These are phyloP conservation scores for Wallacemonas sp. DNA, from an alignment of 208 protist genomes.

Conservation along the genomic window DNA sequence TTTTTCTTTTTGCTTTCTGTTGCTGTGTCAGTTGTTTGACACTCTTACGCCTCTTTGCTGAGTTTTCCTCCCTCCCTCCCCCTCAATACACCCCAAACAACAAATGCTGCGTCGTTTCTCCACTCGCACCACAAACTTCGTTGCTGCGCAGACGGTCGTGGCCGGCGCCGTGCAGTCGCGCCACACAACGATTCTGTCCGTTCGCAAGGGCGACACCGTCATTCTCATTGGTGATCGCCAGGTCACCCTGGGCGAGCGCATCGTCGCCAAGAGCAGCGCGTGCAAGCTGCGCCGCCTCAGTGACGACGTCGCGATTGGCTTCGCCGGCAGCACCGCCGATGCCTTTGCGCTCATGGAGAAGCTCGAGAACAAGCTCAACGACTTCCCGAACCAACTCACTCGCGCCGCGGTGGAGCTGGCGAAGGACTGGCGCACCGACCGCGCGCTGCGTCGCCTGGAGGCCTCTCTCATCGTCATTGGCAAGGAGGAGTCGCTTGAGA, in stretches of 20 bases:
- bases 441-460: slow-evolving; percentile 92
- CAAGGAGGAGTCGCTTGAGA: slow-evolving; percentile 89
- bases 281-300: slow-evolving; percentile 82
- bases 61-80: not conserved
- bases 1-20: slow-evolving; percentile 9
- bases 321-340: slow-evolving; percentile 94
- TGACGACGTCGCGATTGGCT: slow-evolving; percentile 90
- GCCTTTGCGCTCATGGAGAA: slow-evolving; percentile 96
- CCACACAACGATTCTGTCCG: slow-evolving; percentile 94
- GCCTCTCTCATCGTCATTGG: slow-evolving; percentile 93
- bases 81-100: not conserved
- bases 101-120: slow-evolving; percentile 49
- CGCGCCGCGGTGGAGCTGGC: slow-evolving; percentile 94
- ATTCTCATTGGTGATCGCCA: slow-evolving; percentile 94
- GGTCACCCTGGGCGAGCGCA: slow-evolving; percentile 93
- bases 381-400: slow-evolving; percentile 93
- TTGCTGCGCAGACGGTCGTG: slow-evolving; percentile 28
- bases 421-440: slow-evolving; percentile 96
- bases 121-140: slow-evolving; percentile 39
- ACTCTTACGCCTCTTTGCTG: not conserved
- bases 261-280: slow-evolving; percentile 88
- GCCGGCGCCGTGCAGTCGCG: slow-evolving; percentile 50
- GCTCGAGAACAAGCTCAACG: slow-evolving; percentile 92
- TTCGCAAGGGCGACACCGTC: slow-evolving; percentile 91
- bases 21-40: slow-evolving; percentile 5